Evolutionary conservation across 2,329 filamentous ascomycete species (phyloP).

Genomic region (Dothidotthia symphoricarpi): DNA sequence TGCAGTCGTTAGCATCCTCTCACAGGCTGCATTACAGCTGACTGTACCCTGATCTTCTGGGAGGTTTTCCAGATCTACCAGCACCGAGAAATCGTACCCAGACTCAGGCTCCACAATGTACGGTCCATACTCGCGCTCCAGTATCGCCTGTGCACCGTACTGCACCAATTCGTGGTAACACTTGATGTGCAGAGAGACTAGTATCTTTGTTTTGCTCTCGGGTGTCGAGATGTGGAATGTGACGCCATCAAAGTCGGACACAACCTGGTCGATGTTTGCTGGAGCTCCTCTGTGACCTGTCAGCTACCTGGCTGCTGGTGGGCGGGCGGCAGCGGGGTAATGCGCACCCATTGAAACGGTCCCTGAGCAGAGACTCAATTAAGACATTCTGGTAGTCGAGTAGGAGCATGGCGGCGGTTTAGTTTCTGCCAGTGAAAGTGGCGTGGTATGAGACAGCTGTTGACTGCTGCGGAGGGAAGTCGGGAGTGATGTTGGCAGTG

Average conservation of each 20-base stretch:
- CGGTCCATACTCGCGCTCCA: conserved; percentile 89
- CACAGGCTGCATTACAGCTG: background rate
- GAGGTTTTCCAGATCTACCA: conserved; percentile 83
- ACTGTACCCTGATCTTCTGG: conserved; percentile 70
- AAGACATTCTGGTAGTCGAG: conserved; percentile 99
- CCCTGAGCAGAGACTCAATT: conserved; percentile 92
- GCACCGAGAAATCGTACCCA: conserved; percentile 93
- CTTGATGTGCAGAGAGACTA: conserved; percentile 91
- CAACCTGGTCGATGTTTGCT: conserved; percentile 91
- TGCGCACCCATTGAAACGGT: conserved; percentile 81
- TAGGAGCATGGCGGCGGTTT: conserved; percentile 66
- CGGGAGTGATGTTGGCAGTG: conserved; percentile 29
- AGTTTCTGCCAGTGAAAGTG: conserved; percentile 9
- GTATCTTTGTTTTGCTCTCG: conserved; percentile 87
- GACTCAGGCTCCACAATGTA: conserved; percentile 85
- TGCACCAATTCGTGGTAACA: conserved; percentile 90
- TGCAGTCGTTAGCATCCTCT: conserved; percentile 18
- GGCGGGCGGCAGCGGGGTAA: conserved; percentile 32
- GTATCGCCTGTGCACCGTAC: conserved; percentile 87
- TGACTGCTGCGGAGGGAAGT: conserved; percentile 26
- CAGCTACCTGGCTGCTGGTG: conserved; percentile 34
- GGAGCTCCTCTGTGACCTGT: conserved; percentile 67
- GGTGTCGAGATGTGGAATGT: conserved; percentile 98
- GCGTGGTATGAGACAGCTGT: conserved; percentile 24
- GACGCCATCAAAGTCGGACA: conserved; percentile 98